Conservation (phyloP, 371 early-diverging fungal species). For the Fennellomyces sp. region DNA sequence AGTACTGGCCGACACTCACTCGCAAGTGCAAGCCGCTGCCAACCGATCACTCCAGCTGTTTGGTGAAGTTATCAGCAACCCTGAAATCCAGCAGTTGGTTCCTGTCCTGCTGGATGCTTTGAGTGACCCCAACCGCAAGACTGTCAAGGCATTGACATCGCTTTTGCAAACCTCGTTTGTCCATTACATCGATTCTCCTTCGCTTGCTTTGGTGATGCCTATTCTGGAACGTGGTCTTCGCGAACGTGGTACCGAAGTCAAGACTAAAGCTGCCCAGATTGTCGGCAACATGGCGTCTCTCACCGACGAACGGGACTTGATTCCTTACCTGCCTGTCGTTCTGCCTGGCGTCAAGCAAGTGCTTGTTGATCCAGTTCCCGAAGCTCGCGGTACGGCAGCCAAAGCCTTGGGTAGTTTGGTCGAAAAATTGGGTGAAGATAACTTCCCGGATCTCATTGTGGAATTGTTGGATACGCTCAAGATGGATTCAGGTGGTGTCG, state of each 20-base stretch:
- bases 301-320: slow-evolving; percentile 88
- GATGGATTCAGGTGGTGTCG: slow-evolving; percentile 87
- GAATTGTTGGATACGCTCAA: slow-evolving; percentile 87
- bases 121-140: slow-evolving; percentile 88
- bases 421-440: slow-evolving; percentile 88
- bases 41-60: slow-evolving; percentile 85
- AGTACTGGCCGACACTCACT: slow-evolving; percentile 92
- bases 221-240: slow-evolving; percentile 92
- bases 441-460: slow-evolving; percentile 89
- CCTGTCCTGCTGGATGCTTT: slow-evolving; percentile 88
- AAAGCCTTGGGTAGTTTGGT: slow-evolving; percentile 93
- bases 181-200: slow-evolving; percentile 97
- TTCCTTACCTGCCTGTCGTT: slow-evolving; percentile 82
- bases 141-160: slow-evolving; percentile 79
- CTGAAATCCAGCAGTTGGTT: slow-evolving; percentile 93
- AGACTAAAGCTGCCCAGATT: slow-evolving; percentile 95
- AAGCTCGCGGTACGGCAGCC: slow-evolving; percentile 92
- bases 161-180: slow-evolving; percentile 93
- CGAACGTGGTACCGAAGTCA: slow-evolving; percentile 87
- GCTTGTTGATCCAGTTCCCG: slow-evolving; percentile 94
- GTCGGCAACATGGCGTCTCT: slow-evolving; percentile 96
- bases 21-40: slow-evolving; percentile 90
- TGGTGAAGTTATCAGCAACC: slow-evolving; percentile 95
- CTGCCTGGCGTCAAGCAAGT: slow-evolving; percentile 90
- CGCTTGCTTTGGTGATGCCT: slow-evolving; percentile 94